Conservation (phyloP, 2,329 filamentous ascomycete genomes). For the Leptographium flavum region DNA sequence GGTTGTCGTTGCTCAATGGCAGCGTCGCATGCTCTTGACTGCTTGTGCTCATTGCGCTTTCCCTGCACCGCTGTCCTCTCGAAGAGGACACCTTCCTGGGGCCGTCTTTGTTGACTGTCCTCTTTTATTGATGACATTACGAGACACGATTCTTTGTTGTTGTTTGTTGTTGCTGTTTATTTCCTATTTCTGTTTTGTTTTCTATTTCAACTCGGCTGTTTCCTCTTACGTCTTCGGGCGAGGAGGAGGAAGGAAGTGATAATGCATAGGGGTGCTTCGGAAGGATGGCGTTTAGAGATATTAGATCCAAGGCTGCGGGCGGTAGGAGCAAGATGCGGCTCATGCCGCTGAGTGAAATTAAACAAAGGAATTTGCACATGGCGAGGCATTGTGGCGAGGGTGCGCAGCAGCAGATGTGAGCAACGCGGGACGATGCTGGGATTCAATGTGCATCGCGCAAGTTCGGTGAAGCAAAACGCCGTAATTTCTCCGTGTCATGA, state of each 20-base stretch:
- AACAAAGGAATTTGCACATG: neutral
- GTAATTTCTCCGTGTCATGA: neutral
- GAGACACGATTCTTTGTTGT: constrained; percentile 9
- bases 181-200: neutral
- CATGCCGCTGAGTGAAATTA: neutral
- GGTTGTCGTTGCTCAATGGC: neutral
- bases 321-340: neutral
- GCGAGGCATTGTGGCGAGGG: neutral
- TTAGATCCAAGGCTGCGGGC: constrained; percentile 1
- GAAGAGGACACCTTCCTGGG: neutral
- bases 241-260: neutral
- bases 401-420: too few species aligned
- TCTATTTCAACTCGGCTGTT: too few species aligned
- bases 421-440: too few species aligned
- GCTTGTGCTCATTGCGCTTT: neutral
- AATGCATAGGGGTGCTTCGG: neutral
- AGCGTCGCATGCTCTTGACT: neutral
- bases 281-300: constrained; percentile 3
- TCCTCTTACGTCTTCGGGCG: neutral
- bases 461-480: neutral
- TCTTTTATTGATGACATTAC: constrained; percentile 7
- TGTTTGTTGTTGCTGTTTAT: neutral
- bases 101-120: neutral
- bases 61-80: neutral
- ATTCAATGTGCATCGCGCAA: too few species aligned